These are phyloP conservation scores for Naganishia randhawae DNA, from an alignment of 768 basidiomycete species.

Conservation along the genomic window DNA sequence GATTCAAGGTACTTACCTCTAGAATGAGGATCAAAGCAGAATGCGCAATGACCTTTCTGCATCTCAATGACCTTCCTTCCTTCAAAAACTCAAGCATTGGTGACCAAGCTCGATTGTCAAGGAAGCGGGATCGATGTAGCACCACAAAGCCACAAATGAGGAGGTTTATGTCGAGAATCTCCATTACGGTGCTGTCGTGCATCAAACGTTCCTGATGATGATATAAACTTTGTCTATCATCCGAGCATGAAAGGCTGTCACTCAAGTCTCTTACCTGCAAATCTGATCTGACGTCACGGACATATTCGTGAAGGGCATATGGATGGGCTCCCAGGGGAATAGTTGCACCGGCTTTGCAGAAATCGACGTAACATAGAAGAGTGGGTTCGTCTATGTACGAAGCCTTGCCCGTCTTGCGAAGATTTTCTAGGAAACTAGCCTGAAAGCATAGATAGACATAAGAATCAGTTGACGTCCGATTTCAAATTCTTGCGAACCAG, in stretches of 20 bases:
- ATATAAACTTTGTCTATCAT: not conserved
- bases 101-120: conserved; percentile 19
- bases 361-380: conserved; percentile 21
- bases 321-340: conserved; percentile 13
- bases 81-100: conserved; percentile 11
- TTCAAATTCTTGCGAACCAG: not conserved
- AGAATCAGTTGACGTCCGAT: conserved; percentile 2
- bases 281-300: conserved; percentile 22
- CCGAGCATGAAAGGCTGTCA: not conserved
- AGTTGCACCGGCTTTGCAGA: conserved; percentile 19
- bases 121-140: conserved; percentile 13
- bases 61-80: conserved; percentile 7
- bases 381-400: conserved; percentile 25
- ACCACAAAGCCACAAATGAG: conserved; percentile 23
- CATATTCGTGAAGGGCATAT: conserved; percentile 24
- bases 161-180: conserved; percentile 19
- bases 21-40: conserved; percentile 21
- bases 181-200: conserved; percentile 8
- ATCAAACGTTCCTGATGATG: conserved; percentile 13
- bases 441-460: conserved; percentile 39
- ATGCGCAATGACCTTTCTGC: conserved; percentile 10
- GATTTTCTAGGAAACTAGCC: conserved; percentile 42
- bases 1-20: not conserved
- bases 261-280: conserved; percentile 10
- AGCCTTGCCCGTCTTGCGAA: conserved; percentile 48